Evolutionary conservation across 345 rosid species (phyloP), one percentile per base, ranked within the genome.

Genomic region (Linum tenue): DNA sequence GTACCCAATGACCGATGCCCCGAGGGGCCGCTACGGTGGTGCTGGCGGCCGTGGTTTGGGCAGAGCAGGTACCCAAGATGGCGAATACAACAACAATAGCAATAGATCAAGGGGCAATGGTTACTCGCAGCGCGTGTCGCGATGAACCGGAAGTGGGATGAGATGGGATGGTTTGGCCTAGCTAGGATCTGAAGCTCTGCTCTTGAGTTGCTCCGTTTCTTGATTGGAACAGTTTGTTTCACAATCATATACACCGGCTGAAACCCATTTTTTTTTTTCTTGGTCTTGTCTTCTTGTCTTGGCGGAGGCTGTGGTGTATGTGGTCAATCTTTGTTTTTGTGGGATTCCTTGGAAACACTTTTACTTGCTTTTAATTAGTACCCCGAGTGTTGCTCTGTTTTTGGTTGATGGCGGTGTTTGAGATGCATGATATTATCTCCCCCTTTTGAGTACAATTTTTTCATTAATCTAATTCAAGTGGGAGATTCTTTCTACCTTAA

Each of bases 41-140:
- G 62, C 64, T 68, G 76, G 72, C 60, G 56, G 78, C 22, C 95
- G 88, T 36, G 60, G 74, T 68, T 73, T 63, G 56, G 88, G 92
- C 39, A 82, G 95, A 77, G 92, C 88, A 63, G 75, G 71, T 67
- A 42, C 63, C 84, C 87, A 82, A 68, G 98, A 87, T 17, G 79
- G 82, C 12, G 68, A 82, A 4, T 95, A 90, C 67, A 83, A 82
- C 86, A 60, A 68, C 74, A 22, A 22, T 22, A 22, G 31, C 31
- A 22, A 1, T 22, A 83, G 89, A 59, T 53, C 71, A 15, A 83
- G 95, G 70, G 92, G 92, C 65, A 87, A 89, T 59, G 92, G 88
- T 56, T 78, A 78, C 75, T 75, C 80, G 73, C 80, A 77, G 71
- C 89, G 89, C n/a, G 79, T 82, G 65, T 69, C 83, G 3, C 77